Percentiles rank a stretch among this genome's conserved stretches.
phyloP scores from a whole-genome alignment of 805 yeast genomes.

The Yamadazyma tumulicola region DNA sequence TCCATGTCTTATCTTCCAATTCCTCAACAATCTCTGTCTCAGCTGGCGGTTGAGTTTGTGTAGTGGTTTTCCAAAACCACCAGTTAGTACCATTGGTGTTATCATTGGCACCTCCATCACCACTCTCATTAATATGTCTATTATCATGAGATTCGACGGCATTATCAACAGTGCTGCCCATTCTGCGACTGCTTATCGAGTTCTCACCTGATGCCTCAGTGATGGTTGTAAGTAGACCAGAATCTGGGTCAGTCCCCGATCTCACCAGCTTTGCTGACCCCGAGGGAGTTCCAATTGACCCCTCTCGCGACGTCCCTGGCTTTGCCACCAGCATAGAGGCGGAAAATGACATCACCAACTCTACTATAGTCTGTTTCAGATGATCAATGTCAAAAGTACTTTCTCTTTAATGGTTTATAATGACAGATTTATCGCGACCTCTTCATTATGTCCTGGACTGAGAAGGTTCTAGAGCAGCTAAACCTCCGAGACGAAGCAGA shows the following conservation, averaged over 20 bases:
- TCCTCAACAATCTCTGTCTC: slow-evolving; percentile 1
- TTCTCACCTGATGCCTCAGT: slow-evolving; percentile 6
- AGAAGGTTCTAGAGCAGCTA: slow-evolving; percentile 21
- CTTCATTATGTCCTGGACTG: neutral
- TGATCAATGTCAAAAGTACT: too few relatives aligned
- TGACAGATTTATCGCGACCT: slow-evolving; percentile 5
- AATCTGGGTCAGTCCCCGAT: neutral
- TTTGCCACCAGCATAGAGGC: too few relatives aligned
- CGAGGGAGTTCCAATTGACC: neutral
- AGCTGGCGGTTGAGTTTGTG: neutral
- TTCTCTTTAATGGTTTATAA: too few relatives aligned
- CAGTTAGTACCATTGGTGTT: neutral
- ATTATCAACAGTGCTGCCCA: neutral
- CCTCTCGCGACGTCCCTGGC: too few relatives aligned
- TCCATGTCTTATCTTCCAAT: slow-evolving; percentile 2
- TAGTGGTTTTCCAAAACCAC: slow-evolving; percentile 4
- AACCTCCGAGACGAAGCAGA: slow-evolving; percentile 30
- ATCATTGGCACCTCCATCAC: neutral
- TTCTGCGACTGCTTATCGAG: slow-evolving; percentile 1
- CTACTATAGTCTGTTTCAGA: too few relatives aligned
- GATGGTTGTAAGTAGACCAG: slow-evolving; percentile 3
- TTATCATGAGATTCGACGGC: neutral
- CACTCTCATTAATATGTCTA: too few relatives aligned
- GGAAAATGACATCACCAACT: too few relatives aligned
- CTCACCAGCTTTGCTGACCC: slow-evolving; percentile 1